Percentiles rank a stretch among this genome's conserved stretches.
These are phyloP conservation scores for Cryphonectria naterciae DNA, from an alignment of 2,329 filamentous ascomycete species.

Conservation along the genomic window DNA sequence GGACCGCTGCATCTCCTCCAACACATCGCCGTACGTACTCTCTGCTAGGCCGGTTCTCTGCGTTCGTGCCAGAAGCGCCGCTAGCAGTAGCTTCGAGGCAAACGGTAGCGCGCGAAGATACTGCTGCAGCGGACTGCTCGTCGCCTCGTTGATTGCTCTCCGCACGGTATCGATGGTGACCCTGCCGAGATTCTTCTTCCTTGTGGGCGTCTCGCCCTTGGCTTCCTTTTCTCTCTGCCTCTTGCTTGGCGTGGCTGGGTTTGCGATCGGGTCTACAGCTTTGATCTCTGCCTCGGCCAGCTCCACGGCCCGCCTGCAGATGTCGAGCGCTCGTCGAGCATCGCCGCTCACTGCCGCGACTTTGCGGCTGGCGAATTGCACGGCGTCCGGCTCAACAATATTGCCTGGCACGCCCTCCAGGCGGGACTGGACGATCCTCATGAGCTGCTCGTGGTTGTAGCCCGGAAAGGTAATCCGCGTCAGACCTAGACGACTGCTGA, in stretches of 20 bases:
- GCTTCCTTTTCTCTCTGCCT: slow-evolving; percentile 37
- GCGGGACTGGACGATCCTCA: slow-evolving; percentile 96
- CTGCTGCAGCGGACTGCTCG: slow-evolving; percentile 87
- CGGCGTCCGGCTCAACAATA: slow-evolving; percentile 88
- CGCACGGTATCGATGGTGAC: slow-evolving; percentile 95
- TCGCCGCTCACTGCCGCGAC: slow-evolving; percentile 96
- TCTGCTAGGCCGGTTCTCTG: slow-evolving; percentile 85
- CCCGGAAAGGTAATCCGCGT: slow-evolving; percentile 96
- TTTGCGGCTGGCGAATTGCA: slow-evolving; percentile 95
- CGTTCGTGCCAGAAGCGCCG: slow-evolving; percentile 77
- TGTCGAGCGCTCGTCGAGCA: slow-evolving; percentile 88
- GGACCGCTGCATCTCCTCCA: slow-evolving; percentile 81
- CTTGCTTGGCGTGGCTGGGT: slow-evolving; percentile 66
- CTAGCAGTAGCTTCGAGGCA: slow-evolving; percentile 81
- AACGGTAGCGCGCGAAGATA: slow-evolving; percentile 83
- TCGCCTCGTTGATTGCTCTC: slow-evolving; percentile 92
- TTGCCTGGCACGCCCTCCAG: slow-evolving; percentile 85
- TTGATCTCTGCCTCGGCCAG: slow-evolving; percentile 77
- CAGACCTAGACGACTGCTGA: slow-evolving; percentile 84
- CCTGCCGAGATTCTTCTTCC: slow-evolving; percentile 51
- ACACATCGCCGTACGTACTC: slow-evolving; percentile 83
- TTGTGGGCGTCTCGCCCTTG: slow-evolving; percentile 35
- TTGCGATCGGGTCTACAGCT: slow-evolving; percentile 45
- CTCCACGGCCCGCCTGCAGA: slow-evolving; percentile 93
- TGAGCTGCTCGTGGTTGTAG: slow-evolving; percentile 95